phyloP scores from a whole-genome alignment of 1,284 basidiomycete species.

The Ganoderma sinense region DNA sequence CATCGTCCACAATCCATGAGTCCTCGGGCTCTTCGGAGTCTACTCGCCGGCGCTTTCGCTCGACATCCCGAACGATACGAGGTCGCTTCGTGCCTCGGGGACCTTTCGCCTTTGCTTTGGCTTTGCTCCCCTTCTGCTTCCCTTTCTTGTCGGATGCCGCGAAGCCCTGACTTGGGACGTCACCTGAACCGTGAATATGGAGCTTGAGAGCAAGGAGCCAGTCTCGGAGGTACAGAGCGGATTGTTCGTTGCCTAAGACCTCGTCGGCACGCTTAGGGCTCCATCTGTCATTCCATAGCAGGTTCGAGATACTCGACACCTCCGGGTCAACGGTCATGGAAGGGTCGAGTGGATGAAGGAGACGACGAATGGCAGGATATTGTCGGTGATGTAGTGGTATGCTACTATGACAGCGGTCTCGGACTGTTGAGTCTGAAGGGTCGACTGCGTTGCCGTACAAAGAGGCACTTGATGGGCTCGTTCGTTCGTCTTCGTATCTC shows the following conservation, averaged over 20 bases:
- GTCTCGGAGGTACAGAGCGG: slow-evolving; percentile 79
- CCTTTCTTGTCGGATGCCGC: slow-evolving; percentile 27
- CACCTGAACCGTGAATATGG: slow-evolving; percentile 43
- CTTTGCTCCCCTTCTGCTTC: slow-evolving; percentile 30
- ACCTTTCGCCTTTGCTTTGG: slow-evolving; percentile 25
- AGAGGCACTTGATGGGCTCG: not conserved
- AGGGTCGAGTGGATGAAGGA: slow-evolving; percentile 37
- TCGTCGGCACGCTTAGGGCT: slow-evolving; percentile 76
- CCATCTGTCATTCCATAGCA: slow-evolving; percentile 79
- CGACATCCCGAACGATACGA: slow-evolving; percentile 58
- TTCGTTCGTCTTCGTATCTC: not conserved
- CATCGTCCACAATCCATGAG: slow-evolving; percentile 56
- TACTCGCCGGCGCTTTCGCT: slow-evolving; percentile 54
- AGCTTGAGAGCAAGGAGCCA: slow-evolving; percentile 83
- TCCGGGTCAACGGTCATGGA: slow-evolving; percentile 14
- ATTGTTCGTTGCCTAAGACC: slow-evolving; percentile 83
- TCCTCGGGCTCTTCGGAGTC: slow-evolving; percentile 60
- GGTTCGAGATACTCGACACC: slow-evolving; percentile 47
- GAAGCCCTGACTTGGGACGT: slow-evolving; percentile 10
- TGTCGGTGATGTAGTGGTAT: slow-evolving; percentile 33
- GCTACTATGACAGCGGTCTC: slow-evolving; percentile 1
- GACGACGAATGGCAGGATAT: slow-evolving; percentile 63
- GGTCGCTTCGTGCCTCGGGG: slow-evolving; percentile 55
- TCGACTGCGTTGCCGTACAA: not conserved
- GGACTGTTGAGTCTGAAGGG: not conserved